phyloP scores from a whole-genome alignment of 148 eudicot species.

The Nepenthes mirabilis region DNA sequence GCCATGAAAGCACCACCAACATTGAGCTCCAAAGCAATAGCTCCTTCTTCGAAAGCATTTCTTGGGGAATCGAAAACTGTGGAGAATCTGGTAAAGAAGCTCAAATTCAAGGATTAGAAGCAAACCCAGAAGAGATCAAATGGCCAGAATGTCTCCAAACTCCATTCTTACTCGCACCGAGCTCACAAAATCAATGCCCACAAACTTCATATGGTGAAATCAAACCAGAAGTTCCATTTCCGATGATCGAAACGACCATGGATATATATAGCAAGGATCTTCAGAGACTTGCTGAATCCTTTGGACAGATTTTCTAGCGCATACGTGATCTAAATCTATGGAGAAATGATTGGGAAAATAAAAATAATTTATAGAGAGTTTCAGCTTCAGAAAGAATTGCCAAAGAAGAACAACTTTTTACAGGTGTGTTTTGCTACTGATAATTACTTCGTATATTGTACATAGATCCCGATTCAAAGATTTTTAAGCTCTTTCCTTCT shows the following conservation, averaged over 20 bases:
- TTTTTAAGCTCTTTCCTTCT: too few relatives aligned
- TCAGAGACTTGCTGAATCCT: slow-evolving; percentile 54
- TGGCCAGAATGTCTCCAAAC: slow-evolving; percentile 63
- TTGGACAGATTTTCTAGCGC: slow-evolving; percentile 61
- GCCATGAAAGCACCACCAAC: slow-evolving; percentile 9
- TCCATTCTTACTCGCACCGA: slow-evolving; percentile 23
- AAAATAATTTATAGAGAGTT: neutral
- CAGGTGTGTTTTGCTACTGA: too few relatives aligned
- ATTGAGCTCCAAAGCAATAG: slow-evolving; percentile 11
- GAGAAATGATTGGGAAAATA: neutral
- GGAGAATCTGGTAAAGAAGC: slow-evolving; percentile 17
- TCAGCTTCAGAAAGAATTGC: too few relatives aligned
- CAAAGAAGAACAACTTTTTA: too few relatives aligned
- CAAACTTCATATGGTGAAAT: slow-evolving; percentile 30
- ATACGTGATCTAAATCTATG: too few relatives aligned
- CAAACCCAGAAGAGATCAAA: slow-evolving; percentile 44
- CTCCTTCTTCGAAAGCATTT: slow-evolving; percentile 27
- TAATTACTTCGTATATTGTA: too few relatives aligned
- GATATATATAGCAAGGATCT: slow-evolving; percentile 48
- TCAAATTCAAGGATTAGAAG: slow-evolving; percentile 15
- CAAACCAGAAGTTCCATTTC: slow-evolving; percentile 17
- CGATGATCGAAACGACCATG: slow-evolving; percentile 10
- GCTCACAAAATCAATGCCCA: slow-evolving; percentile 13
- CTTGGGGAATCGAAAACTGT: slow-evolving; percentile 31
- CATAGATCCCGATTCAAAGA: too few relatives aligned